Conservation (phyloP, 1,284 basidiomycete species). For the Sporisorium sorghi region DNA sequence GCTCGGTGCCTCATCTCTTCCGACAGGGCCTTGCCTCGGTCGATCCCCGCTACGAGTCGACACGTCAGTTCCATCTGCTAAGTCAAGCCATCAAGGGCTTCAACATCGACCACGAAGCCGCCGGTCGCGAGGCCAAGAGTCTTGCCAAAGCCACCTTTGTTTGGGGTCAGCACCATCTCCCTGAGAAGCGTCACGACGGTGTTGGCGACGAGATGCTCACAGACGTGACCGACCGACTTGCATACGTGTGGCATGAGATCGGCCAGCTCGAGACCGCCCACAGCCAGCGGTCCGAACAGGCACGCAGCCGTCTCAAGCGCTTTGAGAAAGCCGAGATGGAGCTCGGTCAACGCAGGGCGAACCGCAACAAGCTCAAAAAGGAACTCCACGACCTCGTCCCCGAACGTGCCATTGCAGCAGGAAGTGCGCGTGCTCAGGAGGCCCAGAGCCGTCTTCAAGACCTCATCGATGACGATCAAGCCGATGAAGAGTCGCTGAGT, state of each 20-base stretch:
- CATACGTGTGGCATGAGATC: constrained; percentile 57
- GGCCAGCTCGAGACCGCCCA: constrained; percentile 61
- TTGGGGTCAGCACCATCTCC: constrained; percentile 58
- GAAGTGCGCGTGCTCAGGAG: constrained; percentile 32
- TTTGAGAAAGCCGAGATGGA: constrained; percentile 57
- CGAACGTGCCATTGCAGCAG: constrained; percentile 46
- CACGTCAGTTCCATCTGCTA: constrained; percentile 56
- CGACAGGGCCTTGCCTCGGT: constrained; percentile 57
- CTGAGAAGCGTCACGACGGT: constrained; percentile 54
- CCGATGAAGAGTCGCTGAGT: constrained; percentile 56
- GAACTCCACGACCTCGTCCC: constrained; percentile 58
- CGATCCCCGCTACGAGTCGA: constrained; percentile 62
- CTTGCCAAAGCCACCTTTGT: constrained; percentile 56
- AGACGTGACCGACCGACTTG: constrained; percentile 59
- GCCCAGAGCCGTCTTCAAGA: constrained; percentile 43
- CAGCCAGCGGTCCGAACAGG: constrained; percentile 49
- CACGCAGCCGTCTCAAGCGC: constrained; percentile 53
- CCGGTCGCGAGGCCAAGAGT: constrained; percentile 52
- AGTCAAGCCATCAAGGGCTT: constrained; percentile 57
- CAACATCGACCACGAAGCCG: constrained; percentile 60
- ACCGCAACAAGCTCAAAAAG: constrained; percentile 54
- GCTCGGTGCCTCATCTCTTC: constrained; percentile 57
- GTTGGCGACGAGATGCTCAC: constrained; percentile 56
- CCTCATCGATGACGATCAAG: constrained; percentile 56
- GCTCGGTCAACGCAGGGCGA: constrained; percentile 43